Base-by-base conservation (phyloP, 2,329 filamentous ascomycete genomes). In the Arthrinium puccinioides region DNA sequence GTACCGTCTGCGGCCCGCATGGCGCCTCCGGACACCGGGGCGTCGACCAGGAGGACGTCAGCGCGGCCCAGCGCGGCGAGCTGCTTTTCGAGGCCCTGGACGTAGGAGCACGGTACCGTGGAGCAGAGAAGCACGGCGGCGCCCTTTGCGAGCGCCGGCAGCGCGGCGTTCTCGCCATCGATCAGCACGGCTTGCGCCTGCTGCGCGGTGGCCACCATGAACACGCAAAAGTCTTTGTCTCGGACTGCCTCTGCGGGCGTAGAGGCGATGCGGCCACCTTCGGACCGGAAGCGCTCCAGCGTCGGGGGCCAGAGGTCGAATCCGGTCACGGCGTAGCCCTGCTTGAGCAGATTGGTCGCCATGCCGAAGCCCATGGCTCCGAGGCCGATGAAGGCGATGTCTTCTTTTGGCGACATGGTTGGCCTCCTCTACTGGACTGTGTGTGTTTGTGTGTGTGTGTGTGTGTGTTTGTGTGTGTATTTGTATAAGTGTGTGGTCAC, bases 301-400 rank as follows among this genome's bases (percentile, higher is more conserved):
- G 81, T 79, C 6, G 81, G 78, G 3, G 65, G 64, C 63, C 75
- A 86, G 27, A 87, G 74, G 52, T 88, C 84, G 55, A 79, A 87
- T 39, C 83, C 83, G 16, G 75, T 80, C 18, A 87, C 82, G 19
- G 63, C 43, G 57, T 82, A 84, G 40, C 80, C 80, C 45, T 74
- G 63, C 47, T 78, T 76, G 50, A 87, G 66, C 31, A 88, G 73
- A 54, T 87, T 73, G 42, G 76, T 84, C 45, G 84, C 84, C 83
- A 88, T 87, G 54, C 84, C 84, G 56, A 86, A 84, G 54, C 84
- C 84, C 84, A 87, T 87, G 60, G 83, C 83, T 39, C 84, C 84
- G 4, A 88, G 79, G 66, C 84, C 84, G 45, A 84, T 79, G 60
- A 87, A 86, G 45, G 76, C 73, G 37, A 84, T 47, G 4, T 57